These are phyloP conservation scores for Annona cherimola DNA, from an alignment of 164 flowering plant genomes.

Conservation along the genomic window DNA sequence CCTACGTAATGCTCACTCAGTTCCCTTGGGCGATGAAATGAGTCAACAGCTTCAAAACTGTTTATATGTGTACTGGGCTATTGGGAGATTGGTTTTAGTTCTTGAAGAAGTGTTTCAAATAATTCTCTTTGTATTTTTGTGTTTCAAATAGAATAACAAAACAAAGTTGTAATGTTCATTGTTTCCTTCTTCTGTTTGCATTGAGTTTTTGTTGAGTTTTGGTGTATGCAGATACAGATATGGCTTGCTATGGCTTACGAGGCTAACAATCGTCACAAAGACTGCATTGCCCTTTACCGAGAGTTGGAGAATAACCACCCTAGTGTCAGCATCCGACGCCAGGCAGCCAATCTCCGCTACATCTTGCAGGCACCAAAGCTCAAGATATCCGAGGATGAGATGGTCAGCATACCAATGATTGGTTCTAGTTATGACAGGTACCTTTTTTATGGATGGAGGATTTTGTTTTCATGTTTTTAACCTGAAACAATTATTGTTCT, in stretches of 20 bases:
- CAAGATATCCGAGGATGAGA: slow-evolving; percentile 89
- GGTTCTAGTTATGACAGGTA: slow-evolving; percentile 92
- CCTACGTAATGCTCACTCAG: too few relatives aligned
- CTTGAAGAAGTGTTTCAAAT: background rate
- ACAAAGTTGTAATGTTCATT: too few relatives aligned
- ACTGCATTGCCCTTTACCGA: slow-evolving; percentile 78
- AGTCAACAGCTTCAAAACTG: too few relatives aligned
- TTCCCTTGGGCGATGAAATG: too few relatives aligned
- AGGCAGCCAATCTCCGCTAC: slow-evolving; percentile 85
- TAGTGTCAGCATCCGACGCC: slow-evolving; percentile 65
- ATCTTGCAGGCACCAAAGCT: slow-evolving; percentile 94
- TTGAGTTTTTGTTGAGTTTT: background rate
- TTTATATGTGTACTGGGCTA: background rate
- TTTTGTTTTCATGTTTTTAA: background rate
- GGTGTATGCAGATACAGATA: slow-evolving; percentile 69
- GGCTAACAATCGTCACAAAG: slow-evolving; percentile 82
- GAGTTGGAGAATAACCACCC: slow-evolving; percentile 79
- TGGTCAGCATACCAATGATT: slow-evolving; percentile 86
- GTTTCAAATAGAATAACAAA: background rate
- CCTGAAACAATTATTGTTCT: background rate
- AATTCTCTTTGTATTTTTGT: background rate
- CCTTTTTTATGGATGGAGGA: slow-evolving; percentile 8
- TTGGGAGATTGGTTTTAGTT: background rate
- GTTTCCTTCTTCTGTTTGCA: background rate
- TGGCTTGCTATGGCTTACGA: slow-evolving; percentile 99